phyloP scores from a whole-genome alignment of 306 rosid species.

The Trifolium subterraneum region DNA sequence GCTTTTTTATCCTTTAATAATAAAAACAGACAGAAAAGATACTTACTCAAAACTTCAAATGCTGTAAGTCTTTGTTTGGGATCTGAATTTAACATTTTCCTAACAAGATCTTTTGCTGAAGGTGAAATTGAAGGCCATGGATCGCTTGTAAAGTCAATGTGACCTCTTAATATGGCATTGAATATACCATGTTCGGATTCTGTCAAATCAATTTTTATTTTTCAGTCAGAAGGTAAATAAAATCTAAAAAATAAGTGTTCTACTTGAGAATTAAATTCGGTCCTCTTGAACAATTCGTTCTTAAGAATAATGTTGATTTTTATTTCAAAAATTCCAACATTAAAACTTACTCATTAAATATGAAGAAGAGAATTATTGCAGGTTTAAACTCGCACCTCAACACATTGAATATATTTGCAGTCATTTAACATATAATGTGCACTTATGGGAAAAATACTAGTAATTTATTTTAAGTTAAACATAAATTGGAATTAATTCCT shows the following conservation, averaged over 20 bases:
- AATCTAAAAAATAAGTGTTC: too few relatives aligned
- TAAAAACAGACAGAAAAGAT: not conserved
- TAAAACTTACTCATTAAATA: too few relatives aligned
- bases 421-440: too few relatives aligned
- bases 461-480: not conserved
- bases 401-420: too few relatives aligned
- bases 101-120: slow-evolving; percentile 58
- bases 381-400: too few relatives aligned
- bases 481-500: not conserved
- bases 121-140: slow-evolving; percentile 92
- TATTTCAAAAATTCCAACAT: too few relatives aligned
- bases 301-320: too few relatives aligned
- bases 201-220: slow-evolving; percentile 1
- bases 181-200: slow-evolving; percentile 53
- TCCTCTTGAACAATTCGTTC: too few relatives aligned
- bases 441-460: too few relatives aligned
- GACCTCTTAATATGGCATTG: slow-evolving; percentile 64
- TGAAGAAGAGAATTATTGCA: too few relatives aligned
- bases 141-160: slow-evolving; percentile 72
- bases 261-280: too few relatives aligned
- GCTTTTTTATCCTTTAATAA: not conserved
- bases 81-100: slow-evolving; percentile 32
- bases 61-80: slow-evolving; percentile 41
- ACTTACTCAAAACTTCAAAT: slow-evolving; percentile 14
- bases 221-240: not conserved